Base-by-base conservation (phyloP, 192 early-diverging fungal species). In the Backusella liffmaniae region DNA sequence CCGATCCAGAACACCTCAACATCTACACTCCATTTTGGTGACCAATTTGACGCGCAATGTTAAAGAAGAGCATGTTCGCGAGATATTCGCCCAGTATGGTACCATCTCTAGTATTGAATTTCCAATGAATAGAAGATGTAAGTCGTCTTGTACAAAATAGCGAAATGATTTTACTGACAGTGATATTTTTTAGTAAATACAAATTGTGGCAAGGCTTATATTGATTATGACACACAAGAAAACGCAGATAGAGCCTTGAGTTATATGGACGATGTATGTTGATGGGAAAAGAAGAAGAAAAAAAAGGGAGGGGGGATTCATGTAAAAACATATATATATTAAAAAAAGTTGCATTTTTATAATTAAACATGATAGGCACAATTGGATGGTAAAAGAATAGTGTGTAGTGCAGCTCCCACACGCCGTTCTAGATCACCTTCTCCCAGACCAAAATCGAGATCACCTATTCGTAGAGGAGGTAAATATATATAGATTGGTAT, bases 11-110 rank as follows among this genome's bases (percentile, higher is more conserved):
- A 71, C 30, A 65, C 68, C 65, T 35, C 29, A 67, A 18, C 29
- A 67, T 72, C 67, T 56, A 4, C 34, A 73, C 32, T 59, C 66
- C 21, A 62, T 75, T 51, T 26, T 77, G 13, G 76, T 86, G 13
- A 77, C 53, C 23, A 79, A 82, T 16, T 67, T 86, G 23, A 86
- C 85, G 29, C 80, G 83, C 44, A 86, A 86, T 78, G 85, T 82
- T 16, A 86, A 77, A 0, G 53, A 69, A 35, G 80, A 75, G 15
- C 85, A 86, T 65, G 65, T 86, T 7, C 42, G 74, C 16, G 85
- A 86, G 59, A 86, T 86, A 35, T 86, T 86, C 62, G 59, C 66
- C 30, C 42, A 73, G 0, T 84, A 75, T 77, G 85, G 83, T 1
- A 41, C 67, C 18, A 77, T 86, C 56, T 53, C 67, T 3, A 35